phyloP scores from a whole-genome alignment of 768 basidiomycete species.

The Mycena polygramma region DNA sequence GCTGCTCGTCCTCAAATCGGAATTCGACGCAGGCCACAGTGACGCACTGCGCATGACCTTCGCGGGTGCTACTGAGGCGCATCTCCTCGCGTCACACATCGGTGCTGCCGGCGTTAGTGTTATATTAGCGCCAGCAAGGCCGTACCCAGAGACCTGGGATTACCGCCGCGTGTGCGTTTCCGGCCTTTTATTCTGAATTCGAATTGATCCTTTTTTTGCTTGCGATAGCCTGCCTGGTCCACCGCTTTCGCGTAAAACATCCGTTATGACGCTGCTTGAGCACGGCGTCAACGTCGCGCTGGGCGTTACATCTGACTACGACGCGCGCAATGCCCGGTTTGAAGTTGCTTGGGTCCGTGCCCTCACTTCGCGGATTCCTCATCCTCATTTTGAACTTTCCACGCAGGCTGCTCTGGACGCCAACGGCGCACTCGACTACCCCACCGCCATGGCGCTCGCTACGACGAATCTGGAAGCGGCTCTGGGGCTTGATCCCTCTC shows the following conservation, averaged over 20 bases:
- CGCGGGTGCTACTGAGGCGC: conserved; percentile 70
- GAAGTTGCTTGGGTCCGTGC: conserved; percentile 68
- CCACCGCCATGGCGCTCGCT: conserved; percentile 55
- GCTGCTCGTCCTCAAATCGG: conserved; percentile 70
- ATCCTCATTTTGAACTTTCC: background rate
- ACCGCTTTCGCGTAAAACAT: conserved; percentile 70
- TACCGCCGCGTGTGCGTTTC: conserved; percentile 64
- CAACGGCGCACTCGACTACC: conserved; percentile 54
- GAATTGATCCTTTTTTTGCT: background rate
- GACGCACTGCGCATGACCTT: conserved; percentile 60
- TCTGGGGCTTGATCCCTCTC: conserved; percentile 48
- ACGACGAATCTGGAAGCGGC: conserved; percentile 58
- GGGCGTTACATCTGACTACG: conserved; percentile 70
- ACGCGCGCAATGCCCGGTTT: conserved; percentile 77
- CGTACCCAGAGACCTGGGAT: conserved; percentile 78
- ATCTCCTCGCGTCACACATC: conserved; percentile 75
- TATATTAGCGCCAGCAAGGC: conserved; percentile 73
- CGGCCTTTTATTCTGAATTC: background rate
- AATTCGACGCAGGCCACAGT: conserved; percentile 57
- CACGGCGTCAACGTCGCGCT: conserved; percentile 76
- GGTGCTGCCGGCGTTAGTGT: conserved; percentile 75
- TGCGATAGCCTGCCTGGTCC: conserved; percentile 38
- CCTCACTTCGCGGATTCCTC: background rate
- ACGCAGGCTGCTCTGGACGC: conserved; percentile 50
- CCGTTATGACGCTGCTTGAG: conserved; percentile 65